Evolutionary conservation across 169 alveolate genomes (phyloP).

Genomic region (Plasmodium berghei): DNA sequence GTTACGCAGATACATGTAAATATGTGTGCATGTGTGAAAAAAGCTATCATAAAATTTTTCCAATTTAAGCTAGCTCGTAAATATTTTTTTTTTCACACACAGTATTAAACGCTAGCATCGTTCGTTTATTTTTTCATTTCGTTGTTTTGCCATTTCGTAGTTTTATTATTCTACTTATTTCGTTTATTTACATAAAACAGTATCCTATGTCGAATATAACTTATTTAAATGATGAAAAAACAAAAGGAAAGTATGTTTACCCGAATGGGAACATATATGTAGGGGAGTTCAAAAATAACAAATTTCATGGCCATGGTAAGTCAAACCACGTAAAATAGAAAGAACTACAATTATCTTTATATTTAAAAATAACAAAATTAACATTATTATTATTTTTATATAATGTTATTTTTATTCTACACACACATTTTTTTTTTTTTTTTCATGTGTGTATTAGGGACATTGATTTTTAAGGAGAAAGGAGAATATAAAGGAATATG

Average conservation of each 20-base stretch:
- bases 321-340: not conserved
- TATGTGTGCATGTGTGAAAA: no score
- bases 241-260: conserved; percentile 40
- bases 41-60: no score
- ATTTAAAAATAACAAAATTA: no score
- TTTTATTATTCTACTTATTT: no score
- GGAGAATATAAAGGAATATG: conserved; percentile 53
- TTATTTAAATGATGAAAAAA: conserved; percentile 48
- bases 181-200: no score
- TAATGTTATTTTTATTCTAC: not conserved
- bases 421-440: not conserved
- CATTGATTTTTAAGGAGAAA: conserved; percentile 44
- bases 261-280: conserved; percentile 65
- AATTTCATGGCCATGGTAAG: conserved; percentile 64
- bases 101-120: no score
- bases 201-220: conserved; percentile 42
- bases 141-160: no score
- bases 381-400: no score
- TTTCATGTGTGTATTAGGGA: conserved; percentile 6
- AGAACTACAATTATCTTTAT: not conserved
- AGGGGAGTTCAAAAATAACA: conserved; percentile 62
- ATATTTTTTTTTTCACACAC: no score
- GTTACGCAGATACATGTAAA: no score
- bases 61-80: no score
- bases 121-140: no score